Conservation (phyloP, 352 stramenopile species). For the Phytophthora citrophthora region DNA sequence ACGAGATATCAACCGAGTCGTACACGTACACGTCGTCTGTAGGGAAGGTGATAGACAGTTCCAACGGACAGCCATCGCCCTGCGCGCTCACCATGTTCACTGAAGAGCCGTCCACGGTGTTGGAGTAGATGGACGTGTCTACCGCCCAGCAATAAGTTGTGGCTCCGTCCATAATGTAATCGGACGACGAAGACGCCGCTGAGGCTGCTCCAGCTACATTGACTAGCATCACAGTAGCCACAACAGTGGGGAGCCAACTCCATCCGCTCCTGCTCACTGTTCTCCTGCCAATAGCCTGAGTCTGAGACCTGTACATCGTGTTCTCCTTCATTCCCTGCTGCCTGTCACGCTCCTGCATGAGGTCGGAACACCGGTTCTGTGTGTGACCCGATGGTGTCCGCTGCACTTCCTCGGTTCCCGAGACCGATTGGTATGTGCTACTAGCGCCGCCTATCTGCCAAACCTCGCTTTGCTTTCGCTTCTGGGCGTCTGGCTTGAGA, state of each 20-base stretch:
- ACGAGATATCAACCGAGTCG: constrained; percentile 66
- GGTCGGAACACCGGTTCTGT: constrained; percentile 21
- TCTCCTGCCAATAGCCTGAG: constrained; percentile 3
- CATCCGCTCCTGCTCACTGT: constrained; percentile 11
- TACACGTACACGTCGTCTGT: constrained; percentile 55
- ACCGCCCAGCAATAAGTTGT: constrained; percentile 75
- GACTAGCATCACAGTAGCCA: constrained; percentile 20
- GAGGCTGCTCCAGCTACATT: constrained; percentile 23
- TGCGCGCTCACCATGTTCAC: constrained; percentile 43
- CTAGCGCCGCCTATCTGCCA: constrained; percentile 26
- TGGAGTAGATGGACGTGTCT: constrained; percentile 59
- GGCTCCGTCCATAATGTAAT: constrained; percentile 43
- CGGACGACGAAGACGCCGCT: constrained; percentile 16
- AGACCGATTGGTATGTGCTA: constrained; percentile 29
- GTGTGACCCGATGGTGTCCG: constrained; percentile 20
- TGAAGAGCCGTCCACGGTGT: constrained; percentile 45
- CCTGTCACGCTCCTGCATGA: constrained; percentile 21
- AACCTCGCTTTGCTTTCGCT: constrained; percentile 28
- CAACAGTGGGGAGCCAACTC: constrained; percentile 4
- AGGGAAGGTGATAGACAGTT: constrained; percentile 52
- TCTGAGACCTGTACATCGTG: constrained; percentile 13
- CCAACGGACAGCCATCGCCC: constrained; percentile 57
- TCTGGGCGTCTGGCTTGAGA: constrained; percentile 9
- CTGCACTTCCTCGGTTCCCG: constrained; percentile 16
- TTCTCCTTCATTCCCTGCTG: constrained; percentile 7